These are phyloP conservation scores for Exsudoporus floridanus DNA, from an alignment of 1,284 basidiomycete genomes.

Conservation along the genomic window DNA sequence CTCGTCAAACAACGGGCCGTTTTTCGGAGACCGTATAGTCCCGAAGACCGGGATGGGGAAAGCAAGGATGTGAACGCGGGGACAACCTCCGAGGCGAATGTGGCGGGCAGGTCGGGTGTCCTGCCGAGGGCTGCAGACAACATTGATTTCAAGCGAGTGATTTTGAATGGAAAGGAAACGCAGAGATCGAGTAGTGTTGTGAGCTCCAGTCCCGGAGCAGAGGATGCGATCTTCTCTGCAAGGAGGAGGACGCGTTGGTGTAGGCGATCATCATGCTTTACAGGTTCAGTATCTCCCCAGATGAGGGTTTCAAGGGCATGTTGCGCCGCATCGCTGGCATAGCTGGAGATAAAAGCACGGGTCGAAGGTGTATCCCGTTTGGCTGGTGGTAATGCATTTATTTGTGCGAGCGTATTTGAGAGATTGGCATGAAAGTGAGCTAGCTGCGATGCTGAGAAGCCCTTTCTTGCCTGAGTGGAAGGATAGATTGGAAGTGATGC, in stretches of 20 bases:
- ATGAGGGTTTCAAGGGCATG: constrained; percentile 53
- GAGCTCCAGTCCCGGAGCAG: constrained; percentile 44
- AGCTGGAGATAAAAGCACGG: constrained; percentile 54
- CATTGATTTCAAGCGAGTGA: constrained; percentile 45
- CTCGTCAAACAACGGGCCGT: constrained; percentile 55
- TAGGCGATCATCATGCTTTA: constrained; percentile 46
- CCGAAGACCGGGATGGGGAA: constrained; percentile 42
- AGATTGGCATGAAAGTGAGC: constrained; percentile 50
- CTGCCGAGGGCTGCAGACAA: constrained; percentile 42
- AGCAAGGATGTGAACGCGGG: constrained; percentile 57
- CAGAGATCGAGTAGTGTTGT: constrained; percentile 61
- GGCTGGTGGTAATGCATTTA: constrained; percentile 46
- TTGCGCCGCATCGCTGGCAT: constrained; percentile 54
- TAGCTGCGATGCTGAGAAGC: constrained; percentile 54
- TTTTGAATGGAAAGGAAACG: constrained; percentile 52
- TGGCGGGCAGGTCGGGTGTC: constrained; percentile 32
- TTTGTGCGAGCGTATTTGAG: constrained; percentile 43
- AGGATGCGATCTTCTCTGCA: constrained; percentile 49
- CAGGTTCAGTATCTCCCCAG: constrained; percentile 43
- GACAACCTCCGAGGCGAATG: constrained; percentile 47
- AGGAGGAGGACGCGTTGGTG: constrained; percentile 54
- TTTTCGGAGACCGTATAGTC: constrained; percentile 65
- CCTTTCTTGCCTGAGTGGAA: constrained; percentile 46
- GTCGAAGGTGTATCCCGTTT: constrained; percentile 48
- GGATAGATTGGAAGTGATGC: constrained; percentile 51